Base-by-base conservation (phyloP, 179 eudicot genomes). In the Pouteria campechiana region DNA sequence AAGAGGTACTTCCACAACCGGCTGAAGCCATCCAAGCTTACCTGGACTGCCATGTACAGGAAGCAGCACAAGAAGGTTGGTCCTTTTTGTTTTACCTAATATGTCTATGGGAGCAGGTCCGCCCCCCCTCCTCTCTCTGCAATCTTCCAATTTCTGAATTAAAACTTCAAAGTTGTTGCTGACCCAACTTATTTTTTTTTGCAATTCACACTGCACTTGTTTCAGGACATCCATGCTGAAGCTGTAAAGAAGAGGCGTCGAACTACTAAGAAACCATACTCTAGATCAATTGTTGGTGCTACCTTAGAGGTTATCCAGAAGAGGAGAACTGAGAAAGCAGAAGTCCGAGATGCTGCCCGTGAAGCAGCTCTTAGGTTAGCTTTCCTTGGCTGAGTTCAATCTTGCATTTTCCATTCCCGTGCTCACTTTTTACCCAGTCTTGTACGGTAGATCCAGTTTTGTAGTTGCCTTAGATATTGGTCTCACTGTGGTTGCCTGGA, bases 161-260 rank as follows among this genome's bases (percentile, higher is more conserved):
- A n/a, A n/a, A n/a, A n/a, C n/a, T n/a, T n/a, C n/a, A n/a, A n/a
- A n/a, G n/a, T n/a, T n/a, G n/a, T n/a, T n/a, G n/a, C n/a, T n/a
- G n/a, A n/a, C 25, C 5, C 6, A 2, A 19, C 6, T 9, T 24
- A 4, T 9, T 21, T 3, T 28, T 0, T 47, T 35, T 13, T 28
- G 3, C 5, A 16, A 3, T 17, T 16, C 28, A 16, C 25, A 1
- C 13, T 25, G n/a, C n/a, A n/a, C n/a, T n/a, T n/a, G n/a, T n/a
- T 10, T n/a, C 62, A 76, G 84, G 84, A 76, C 41, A 66, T 66
- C 45, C 73, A 79, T 50, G 72, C 71, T 38, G 84, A 76, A 41
- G 69, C 74, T 44, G 84, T 74, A 43, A 76, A 73, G 70, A 76
- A 76, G 77, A 73, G 84, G 65, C 77, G 80, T 54, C 67, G 80